These are phyloP conservation scores for Sinapis alba DNA, from an alignment of 441 rosid species.

Conservation along the genomic window DNA sequence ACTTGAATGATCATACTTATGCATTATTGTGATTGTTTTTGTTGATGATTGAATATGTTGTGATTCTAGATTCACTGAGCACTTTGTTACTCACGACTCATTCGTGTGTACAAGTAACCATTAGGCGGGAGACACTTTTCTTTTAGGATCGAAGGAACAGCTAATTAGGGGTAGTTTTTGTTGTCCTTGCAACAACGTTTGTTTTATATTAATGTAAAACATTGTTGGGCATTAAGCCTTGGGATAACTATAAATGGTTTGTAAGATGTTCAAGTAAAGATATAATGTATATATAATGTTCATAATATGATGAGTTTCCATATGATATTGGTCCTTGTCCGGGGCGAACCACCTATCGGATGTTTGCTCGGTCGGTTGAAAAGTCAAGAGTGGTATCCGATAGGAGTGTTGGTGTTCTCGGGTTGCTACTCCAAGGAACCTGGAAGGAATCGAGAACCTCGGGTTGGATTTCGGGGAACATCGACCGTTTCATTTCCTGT, in stretches of 20 bases:
- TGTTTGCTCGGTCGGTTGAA: not conserved
- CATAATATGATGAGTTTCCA: not conserved
- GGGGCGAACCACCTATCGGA: not conserved
- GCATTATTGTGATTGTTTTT: too few species aligned
- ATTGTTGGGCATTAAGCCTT: not conserved
- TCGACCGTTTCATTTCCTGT: not conserved
- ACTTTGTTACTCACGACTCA: not conserved
- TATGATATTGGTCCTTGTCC: not conserved
- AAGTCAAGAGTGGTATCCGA: not conserved
- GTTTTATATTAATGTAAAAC: not conserved
- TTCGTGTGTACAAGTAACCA: not conserved
- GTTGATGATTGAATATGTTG: not conserved
- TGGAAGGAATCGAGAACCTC: not conserved
- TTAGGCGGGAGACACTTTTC: not conserved
- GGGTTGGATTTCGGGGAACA: not conserved
- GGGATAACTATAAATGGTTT: not conserved
- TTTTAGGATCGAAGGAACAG: not conserved
- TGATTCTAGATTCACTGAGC: not conserved
- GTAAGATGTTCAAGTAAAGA: not conserved
- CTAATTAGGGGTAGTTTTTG: not conserved
- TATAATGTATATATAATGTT: not conserved
- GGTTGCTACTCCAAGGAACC: not conserved
- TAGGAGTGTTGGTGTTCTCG: not conserved
- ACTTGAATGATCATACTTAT: too few species aligned
- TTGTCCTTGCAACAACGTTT: not conserved